Percentiles rank a stretch among this genome's conserved stretches.
These are phyloP conservation scores for Dioscorea alata DNA, from an alignment of 106 monocot species.

Conservation along the genomic window DNA sequence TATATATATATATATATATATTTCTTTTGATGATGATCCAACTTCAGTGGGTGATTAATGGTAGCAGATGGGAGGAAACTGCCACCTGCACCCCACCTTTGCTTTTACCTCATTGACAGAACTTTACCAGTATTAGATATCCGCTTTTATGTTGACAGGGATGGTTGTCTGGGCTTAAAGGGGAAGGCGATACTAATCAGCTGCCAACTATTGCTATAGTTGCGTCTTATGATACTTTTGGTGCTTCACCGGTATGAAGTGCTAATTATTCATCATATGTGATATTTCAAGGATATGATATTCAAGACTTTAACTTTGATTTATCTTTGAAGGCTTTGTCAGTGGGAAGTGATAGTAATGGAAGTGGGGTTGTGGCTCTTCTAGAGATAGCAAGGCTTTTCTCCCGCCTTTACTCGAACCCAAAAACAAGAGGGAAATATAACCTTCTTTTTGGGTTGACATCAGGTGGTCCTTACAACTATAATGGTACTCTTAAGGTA, in stretches of 20 bases:
- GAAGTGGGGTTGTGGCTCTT: constrained; percentile 92
- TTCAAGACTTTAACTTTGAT: neutral
- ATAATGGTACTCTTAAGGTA: constrained; percentile 97
- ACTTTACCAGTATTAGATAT: neutral
- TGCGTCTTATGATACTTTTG: constrained; percentile 98
- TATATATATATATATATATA: no score
- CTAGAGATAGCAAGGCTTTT: constrained; percentile 95
- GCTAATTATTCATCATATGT: neutral
- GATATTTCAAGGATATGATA: neutral
- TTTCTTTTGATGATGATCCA: no score
- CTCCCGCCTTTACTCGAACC: constrained; percentile 83
- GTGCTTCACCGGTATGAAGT: constrained; percentile 81
- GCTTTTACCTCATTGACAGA: neutral
- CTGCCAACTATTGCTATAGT: constrained; percentile 97
- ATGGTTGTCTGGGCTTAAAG: constrained; percentile 90
- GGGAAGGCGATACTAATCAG: constrained; percentile 64
- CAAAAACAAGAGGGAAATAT: constrained; percentile 86
- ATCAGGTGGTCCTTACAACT: constrained; percentile 99
- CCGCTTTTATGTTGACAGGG: constrained; percentile 41
- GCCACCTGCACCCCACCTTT: neutral
- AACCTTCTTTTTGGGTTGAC: constrained; percentile 98
- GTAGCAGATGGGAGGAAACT: no score
- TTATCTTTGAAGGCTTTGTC: constrained; percentile 59
- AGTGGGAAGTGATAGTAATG: constrained; percentile 93
- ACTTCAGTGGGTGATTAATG: no score